Base-by-base conservation (phyloP, 179 eudicot genomes). In the Beta macrorhiza region DNA sequence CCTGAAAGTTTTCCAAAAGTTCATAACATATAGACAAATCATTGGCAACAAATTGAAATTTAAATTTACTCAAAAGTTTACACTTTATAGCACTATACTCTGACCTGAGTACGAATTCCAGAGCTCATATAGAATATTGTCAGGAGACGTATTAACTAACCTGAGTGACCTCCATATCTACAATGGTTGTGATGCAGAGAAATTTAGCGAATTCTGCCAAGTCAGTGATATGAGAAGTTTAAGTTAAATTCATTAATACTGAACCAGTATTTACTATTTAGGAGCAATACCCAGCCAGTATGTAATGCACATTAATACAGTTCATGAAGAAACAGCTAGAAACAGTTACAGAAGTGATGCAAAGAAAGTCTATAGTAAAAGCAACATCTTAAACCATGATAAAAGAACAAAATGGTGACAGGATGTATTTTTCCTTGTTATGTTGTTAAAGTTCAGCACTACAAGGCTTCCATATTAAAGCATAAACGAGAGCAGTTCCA, bases 151-250 rank as follows among this genome's bases (percentile, higher is more conserved):
- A 58, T 42, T 69, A 77, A 89, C 95, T 85, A 78, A 95, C 98
- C 86, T 93, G 99, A 81, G 93, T 93, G 83, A 89, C 92, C 90
- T 93, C 97, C 64, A 89, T 92, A 78, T 95, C 98, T 51, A 91
- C 87, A 11, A 88, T 91, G 14, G 93, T 87, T 62, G 98, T 95
- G 52, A 95, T 89, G 64, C 98, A 98, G 86, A 95, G 81, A 92
- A 95, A 95, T 84, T 93, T 95, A 7, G 99, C 99, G 32, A 95
- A 93, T 89, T 95, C 99, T 17, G 98, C 98, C 84, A 95, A 90
- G 84, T 95, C 99, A 93, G 94, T 68, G 83, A 78, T 78, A 63
- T 22, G 75, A 56, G 20, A 75, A 69, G 56, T 22, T 25, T 47
- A 75, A 63, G 74, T 55, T 72, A 78, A 71, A 25, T 25, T 14